Evolutionary conservation across 306 rosid species (phyloP).

Genomic region (Castanea mollissima): DNA sequence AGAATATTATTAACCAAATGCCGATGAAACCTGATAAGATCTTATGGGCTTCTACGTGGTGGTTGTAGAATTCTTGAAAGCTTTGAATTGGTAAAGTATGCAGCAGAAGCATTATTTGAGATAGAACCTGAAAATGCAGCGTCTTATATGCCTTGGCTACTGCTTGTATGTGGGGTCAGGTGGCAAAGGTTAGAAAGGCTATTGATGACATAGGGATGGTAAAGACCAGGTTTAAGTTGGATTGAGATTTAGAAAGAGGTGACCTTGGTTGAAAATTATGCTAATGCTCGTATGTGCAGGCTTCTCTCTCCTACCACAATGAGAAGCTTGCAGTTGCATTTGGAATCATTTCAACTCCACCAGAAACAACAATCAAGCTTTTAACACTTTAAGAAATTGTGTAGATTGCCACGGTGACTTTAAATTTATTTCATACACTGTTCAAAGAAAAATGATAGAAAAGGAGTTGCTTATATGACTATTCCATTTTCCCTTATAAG

Average conservation of each 20-base stretch:
- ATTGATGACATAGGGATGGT: slow-evolving; percentile 50
- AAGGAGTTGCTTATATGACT: slow-evolving; percentile 43
- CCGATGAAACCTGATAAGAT: slow-evolving; percentile 60
- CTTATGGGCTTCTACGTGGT: slow-evolving; percentile 68
- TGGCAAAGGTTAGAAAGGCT: slow-evolving; percentile 1
- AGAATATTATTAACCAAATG: slow-evolving; percentile 51
- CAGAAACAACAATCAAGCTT: slow-evolving; percentile 54
- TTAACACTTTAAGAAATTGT: slow-evolving; percentile 68
- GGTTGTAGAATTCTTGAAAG: slow-evolving; percentile 74
- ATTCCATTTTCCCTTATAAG: too few relatives aligned
- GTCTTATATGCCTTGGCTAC: slow-evolving; percentile 52
- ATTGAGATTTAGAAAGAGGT: slow-evolving; percentile 56
- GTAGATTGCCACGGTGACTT: slow-evolving; percentile 65
- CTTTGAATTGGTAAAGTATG: slow-evolving; percentile 49
- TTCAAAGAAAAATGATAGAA: slow-evolving; percentile 40
- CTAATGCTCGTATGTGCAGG: slow-evolving; percentile 54
- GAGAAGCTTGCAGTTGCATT: slow-evolving; percentile 72
- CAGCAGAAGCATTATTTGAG: slow-evolving; percentile 63
- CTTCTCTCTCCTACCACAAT: slow-evolving; percentile 66
- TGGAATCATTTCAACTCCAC: slow-evolving; percentile 65
- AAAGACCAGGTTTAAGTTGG: slow-evolving; percentile 76
- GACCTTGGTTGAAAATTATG: slow-evolving; percentile 48
- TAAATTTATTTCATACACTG: slow-evolving; percentile 54
- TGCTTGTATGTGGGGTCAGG: too few relatives aligned
- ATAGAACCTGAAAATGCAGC: slow-evolving; percentile 74